phyloP scores from a whole-genome alignment of 1,284 basidiomycete genomes.

The Tylopilus orsonianus region DNA sequence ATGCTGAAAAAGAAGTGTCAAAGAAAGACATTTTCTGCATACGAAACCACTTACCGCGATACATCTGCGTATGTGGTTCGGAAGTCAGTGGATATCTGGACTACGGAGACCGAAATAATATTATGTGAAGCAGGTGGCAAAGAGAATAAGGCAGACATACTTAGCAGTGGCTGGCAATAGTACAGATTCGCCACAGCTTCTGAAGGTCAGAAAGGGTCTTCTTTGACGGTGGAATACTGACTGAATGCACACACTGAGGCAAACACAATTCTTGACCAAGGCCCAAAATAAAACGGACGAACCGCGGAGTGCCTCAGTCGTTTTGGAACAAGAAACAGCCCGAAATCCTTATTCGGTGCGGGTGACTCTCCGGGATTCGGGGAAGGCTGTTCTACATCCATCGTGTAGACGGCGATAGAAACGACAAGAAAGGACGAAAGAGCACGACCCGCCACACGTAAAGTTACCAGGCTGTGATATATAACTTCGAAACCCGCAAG shows the following conservation, averaged over 20 bases:
- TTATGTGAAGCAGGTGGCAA: constrained; percentile 3
- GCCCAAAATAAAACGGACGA: constrained; percentile 18
- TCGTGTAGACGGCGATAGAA: constrained; percentile 9
- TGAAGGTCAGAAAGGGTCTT: background rate
- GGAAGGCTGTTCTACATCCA: constrained; percentile 18
- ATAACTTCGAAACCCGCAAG: constrained; percentile 12
- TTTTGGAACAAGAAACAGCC: constrained; percentile 17
- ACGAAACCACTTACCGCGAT: constrained; percentile 41
- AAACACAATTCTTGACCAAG: constrained; percentile 18
- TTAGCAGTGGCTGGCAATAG: constrained; percentile 72
- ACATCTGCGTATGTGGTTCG: constrained; percentile 55
- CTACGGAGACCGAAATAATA: too few species aligned
- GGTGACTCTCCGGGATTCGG: background rate
- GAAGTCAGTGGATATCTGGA: constrained; percentile 56
- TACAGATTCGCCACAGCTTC: constrained; percentile 65
- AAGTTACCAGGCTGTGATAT: constrained; percentile 8
- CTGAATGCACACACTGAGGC: constrained; percentile 47
- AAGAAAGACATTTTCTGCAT: background rate
- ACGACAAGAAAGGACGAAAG: constrained; percentile 1
- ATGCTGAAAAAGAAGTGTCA: constrained; percentile 36
- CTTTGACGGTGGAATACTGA: constrained; percentile 40
- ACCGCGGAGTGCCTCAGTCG: constrained; percentile 15
- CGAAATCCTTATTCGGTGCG: constrained; percentile 18
- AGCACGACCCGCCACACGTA: background rate
- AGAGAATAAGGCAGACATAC: constrained; percentile 32